phyloP scores from a whole-genome alignment of 2,329 filamentous ascomycete genomes.

The Cordyceps militaris region DNA sequence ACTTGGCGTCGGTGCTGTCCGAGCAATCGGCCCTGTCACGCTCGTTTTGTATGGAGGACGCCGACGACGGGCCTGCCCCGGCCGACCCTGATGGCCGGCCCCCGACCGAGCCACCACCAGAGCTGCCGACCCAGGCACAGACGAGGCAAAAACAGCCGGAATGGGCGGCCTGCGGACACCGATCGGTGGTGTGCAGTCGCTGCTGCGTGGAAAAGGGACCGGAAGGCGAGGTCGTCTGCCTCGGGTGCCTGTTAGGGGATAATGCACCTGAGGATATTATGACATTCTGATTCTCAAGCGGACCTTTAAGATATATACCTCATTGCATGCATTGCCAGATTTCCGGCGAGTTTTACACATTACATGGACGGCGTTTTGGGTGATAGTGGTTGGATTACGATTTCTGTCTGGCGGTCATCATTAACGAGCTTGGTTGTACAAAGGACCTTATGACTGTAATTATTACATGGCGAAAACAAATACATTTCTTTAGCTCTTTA shows the following conservation, averaged over 20 bases:
- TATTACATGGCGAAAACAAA: background rate
- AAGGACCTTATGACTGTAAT: background rate
- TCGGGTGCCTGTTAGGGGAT: conserved; percentile 50
- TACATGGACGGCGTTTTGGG: conserved; percentile 5
- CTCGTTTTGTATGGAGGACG: conserved; percentile 47
- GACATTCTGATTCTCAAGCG: background rate
- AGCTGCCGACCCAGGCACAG: background rate
- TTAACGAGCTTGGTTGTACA: background rate
- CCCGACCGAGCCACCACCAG: background rate
- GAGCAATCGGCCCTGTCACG: conserved; percentile 32
- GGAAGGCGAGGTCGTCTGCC: conserved; percentile 59
- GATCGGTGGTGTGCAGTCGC: conserved; percentile 54
- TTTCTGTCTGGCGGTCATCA: background rate
- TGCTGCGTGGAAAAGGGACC: conserved; percentile 60
- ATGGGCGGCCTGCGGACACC: conserved; percentile 39
- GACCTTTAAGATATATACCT: background rate
- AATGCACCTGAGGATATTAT: conserved; percentile 22
- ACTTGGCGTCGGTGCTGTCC: conserved; percentile 19
- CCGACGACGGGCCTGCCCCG: conserved; percentile 14
- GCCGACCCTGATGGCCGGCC: background rate
- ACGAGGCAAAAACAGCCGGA: conserved; percentile 17
- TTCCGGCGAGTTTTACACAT: background rate
- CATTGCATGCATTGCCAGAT: background rate
- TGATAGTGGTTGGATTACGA: background rate
- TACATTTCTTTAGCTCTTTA: background rate